phyloP scores from a whole-genome alignment of 371 early-diverging fungal genomes.

The Mucor circinelloides region DNA sequence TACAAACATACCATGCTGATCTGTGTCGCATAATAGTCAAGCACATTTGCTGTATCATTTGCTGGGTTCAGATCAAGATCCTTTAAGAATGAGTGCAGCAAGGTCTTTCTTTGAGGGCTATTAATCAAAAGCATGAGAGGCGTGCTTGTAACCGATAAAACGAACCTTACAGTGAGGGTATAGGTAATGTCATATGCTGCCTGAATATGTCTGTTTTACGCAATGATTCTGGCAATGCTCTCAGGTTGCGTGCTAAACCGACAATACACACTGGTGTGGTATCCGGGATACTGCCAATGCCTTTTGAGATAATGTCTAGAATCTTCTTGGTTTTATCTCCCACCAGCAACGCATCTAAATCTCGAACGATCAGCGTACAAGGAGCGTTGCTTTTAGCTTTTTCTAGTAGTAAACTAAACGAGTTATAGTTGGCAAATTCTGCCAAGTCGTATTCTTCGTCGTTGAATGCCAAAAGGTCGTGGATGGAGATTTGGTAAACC shows the following conservation, averaged over 20 bases:
- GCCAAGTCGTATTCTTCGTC: constrained; percentile 31
- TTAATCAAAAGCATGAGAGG: background rate
- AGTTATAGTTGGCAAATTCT: constrained; percentile 37
- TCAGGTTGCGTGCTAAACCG: constrained; percentile 34
- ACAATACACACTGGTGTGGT: constrained; percentile 30
- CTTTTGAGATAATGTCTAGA: constrained; percentile 13
- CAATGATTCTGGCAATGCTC: constrained; percentile 31
- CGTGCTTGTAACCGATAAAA: background rate
- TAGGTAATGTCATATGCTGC: constrained; percentile 42
- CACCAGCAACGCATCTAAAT: constrained; percentile 28
- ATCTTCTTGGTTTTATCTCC: constrained; percentile 22
- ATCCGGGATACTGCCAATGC: constrained; percentile 22
- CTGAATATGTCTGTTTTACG: constrained; percentile 39
- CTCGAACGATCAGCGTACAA: constrained; percentile 27
- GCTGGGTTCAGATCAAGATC: constrained; percentile 1
- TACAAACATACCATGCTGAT: constrained; percentile 31
- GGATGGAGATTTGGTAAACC: constrained; percentile 22
- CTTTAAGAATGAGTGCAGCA: constrained; percentile 21
- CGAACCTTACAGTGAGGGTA: constrained; percentile 38
- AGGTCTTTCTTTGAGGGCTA: constrained; percentile 32
- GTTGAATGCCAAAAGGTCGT: constrained; percentile 35
- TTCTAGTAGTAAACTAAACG: constrained; percentile 23
- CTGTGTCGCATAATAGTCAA: constrained; percentile 27
- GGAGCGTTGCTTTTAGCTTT: constrained; percentile 27
- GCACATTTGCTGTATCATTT: background rate